These are phyloP conservation scores for Apocynum venetum DNA, from an alignment of 257 asterid species.

Conservation along the genomic window DNA sequence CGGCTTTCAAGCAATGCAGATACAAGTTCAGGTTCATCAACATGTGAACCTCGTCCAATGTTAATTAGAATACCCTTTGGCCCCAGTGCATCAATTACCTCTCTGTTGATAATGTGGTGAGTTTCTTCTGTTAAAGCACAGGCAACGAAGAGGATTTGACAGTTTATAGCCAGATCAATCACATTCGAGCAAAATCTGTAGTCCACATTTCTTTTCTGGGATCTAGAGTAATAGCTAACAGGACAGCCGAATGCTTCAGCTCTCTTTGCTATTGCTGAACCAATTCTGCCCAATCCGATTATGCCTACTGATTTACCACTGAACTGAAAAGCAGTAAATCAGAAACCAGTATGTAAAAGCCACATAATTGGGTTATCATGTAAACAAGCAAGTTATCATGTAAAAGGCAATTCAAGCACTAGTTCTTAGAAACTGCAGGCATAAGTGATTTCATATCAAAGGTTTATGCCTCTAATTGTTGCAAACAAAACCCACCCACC, in stretches of 20 bases:
- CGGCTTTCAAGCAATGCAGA: constrained; percentile 83
- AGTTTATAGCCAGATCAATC: constrained; percentile 62
- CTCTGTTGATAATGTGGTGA: constrained; percentile 57
- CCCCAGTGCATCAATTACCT: constrained; percentile 70
- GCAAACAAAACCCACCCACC: not conserved
- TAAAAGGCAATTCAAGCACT: not conserved
- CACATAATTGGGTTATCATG: no score
- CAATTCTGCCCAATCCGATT: constrained; percentile 72
- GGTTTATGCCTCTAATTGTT: not conserved
- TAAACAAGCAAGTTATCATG: not conserved
- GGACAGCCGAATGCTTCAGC: constrained; percentile 71
- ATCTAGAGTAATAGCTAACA: constrained; percentile 52
- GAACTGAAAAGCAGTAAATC: constrained; percentile 35
- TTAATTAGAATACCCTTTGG: constrained; percentile 72
- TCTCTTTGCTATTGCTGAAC: constrained; percentile 70
- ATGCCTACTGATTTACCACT: constrained; percentile 72
- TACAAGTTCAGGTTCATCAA: constrained; percentile 74
- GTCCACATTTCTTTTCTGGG: constrained; percentile 36
- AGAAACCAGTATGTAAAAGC: not conserved
- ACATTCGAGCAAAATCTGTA: constrained; percentile 49
- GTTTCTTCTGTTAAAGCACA: constrained; percentile 71
- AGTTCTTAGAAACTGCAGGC: not conserved
- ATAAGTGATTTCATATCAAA: not conserved
- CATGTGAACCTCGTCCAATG: constrained; percentile 79
- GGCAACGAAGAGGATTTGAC: constrained; percentile 71